Evolutionary conservation across 2,329 filamentous ascomycete genomes (phyloP), one percentile per base, ranked within the genome.

Genomic region (Pezicula radicicola): DNA sequence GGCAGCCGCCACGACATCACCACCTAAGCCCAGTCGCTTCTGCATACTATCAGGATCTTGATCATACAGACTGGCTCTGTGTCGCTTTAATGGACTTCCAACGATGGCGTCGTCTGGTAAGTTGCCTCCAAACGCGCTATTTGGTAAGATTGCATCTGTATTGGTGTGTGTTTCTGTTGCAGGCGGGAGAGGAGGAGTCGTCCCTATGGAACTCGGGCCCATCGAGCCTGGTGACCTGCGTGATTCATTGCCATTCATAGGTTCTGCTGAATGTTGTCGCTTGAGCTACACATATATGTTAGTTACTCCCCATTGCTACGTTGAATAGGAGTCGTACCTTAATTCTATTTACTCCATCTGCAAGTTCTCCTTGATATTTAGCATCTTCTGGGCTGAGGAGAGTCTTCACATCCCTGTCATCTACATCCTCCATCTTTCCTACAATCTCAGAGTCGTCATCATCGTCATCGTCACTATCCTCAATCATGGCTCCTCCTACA

Each of bases 261-360:
- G 85, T 47, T 91, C 89, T 37, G 80, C 81, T 9, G 89, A 92
- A 67, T 91, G 88, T 58, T 88, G 86, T 58, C 89, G 81, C 76
- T 93, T 93, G 56, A 93, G 83, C 89, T 92, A 63, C 63, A 13
- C 30, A 27, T 15, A n/a, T 6, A 50, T 68, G 55, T 72, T 55
- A 72, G 60, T 39, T 2, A 9, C 13, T 45, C 19, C 19, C 21
- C 18, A 19, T 35, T 21, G 16, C n/a, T 6, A 19, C 7, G 15
- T 4, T 40, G 12, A 18, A 19, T 36, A 25, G 50, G 55, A 81
- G 65, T 19, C 4, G n/a, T 77, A 91, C 89, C 71, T 85, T 88
- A 69, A 94, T 93, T 60, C 90, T 86, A 62, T 89, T 83, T 47
- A 94, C 88, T 45, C 89, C 88, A 56, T 92, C 89, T 40, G 87